Evolutionary conservation across 331 rosid species (phyloP).

Genomic region (Quercus lobata): DNA sequence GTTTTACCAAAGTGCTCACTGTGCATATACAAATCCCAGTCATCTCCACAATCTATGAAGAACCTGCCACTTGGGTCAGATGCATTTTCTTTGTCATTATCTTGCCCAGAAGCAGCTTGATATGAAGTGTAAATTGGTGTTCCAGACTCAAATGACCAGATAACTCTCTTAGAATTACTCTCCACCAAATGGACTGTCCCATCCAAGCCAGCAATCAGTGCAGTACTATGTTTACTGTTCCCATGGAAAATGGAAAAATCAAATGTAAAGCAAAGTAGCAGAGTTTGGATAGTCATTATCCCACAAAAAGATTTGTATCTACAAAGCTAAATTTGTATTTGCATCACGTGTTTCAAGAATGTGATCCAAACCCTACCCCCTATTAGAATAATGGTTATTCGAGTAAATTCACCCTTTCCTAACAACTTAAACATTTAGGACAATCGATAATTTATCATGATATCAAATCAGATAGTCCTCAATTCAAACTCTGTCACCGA

Average conservation of each 20-base stretch:
- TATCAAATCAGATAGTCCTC: too few species aligned
- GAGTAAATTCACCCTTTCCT: too few species aligned
- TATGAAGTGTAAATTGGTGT: slow-evolving; percentile 55
- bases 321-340: too few species aligned
- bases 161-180: slow-evolving; percentile 33
- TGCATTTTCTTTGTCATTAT: slow-evolving; percentile 33
- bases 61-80: slow-evolving; percentile 23
- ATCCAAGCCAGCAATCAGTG: slow-evolving; percentile 44
- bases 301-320: too few species aligned
- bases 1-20: slow-evolving; percentile 44
- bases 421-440: too few species aligned
- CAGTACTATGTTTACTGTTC: slow-evolving; percentile 38
- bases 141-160: slow-evolving; percentile 70
- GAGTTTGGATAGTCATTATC: not conserved
- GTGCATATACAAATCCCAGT: slow-evolving; percentile 61
- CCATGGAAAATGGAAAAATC: slow-evolving; percentile 5
- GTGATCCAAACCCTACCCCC: too few species aligned
- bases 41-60: slow-evolving; percentile 68
- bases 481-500: too few species aligned
- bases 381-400: too few species aligned
- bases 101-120: slow-evolving; percentile 35
- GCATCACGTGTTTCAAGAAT: too few species aligned
- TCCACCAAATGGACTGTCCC: slow-evolving; percentile 60
- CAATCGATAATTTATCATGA: too few species aligned
- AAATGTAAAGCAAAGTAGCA: not conserved